phyloP scores from a whole-genome alignment of 352 stramenopile genomes.

The Phytophthora meadii region DNA sequence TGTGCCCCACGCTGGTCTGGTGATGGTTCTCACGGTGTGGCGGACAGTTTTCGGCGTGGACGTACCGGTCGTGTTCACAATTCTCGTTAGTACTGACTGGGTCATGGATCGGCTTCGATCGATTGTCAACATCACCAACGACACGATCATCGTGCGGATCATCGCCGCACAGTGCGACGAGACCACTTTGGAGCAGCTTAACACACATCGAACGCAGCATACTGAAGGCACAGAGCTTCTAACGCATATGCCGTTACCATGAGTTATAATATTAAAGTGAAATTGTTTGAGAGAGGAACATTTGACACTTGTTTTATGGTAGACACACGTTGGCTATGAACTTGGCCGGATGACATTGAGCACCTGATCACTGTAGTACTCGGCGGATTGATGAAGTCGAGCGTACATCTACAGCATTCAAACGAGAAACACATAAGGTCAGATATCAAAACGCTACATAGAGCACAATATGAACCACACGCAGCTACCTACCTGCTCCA shows the following conservation, averaged over 20 bases:
- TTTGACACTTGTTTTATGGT: constrained; percentile 6
- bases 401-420: constrained; percentile 63
- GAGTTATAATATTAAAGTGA: constrained; percentile 35
- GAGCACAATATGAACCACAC: background rate
- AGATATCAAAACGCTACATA: constrained; percentile 4
- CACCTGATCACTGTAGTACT: constrained; percentile 78
- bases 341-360: constrained; percentile 52
- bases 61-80: constrained; percentile 67
- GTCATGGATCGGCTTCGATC: constrained; percentile 77
- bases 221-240: constrained; percentile 40
- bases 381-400: constrained; percentile 60
- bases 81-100: constrained; percentile 77
- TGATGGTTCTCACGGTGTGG: constrained; percentile 86
- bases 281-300: background rate
- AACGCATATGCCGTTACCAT: constrained; percentile 23
- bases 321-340: constrained; percentile 17
- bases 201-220: constrained; percentile 17
- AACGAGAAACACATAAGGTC: constrained; percentile 6
- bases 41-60: constrained; percentile 67
- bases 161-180: constrained; percentile 80
- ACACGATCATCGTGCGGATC: constrained; percentile 81
- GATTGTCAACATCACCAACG: constrained; percentile 86
- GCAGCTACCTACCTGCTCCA: constrained; percentile 65
- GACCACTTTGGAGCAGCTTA: constrained; percentile 37
- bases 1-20: constrained; percentile 74